Conservation (phyloP, 2,329 filamentous ascomycete species). For the Apiospora aurea region DNA sequence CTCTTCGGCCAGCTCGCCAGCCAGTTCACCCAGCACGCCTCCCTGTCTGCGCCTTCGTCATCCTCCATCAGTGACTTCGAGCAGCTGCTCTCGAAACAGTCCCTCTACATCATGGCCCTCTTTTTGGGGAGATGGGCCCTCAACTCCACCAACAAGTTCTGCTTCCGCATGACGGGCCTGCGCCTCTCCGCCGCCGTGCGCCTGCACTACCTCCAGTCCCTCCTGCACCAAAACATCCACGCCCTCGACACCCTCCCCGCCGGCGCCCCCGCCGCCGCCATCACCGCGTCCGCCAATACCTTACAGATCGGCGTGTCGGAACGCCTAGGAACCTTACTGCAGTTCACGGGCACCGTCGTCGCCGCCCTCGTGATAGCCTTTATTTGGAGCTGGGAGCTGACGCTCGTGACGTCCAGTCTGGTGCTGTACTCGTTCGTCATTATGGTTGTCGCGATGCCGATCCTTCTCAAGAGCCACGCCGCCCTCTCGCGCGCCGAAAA, state of each 20-base stretch:
- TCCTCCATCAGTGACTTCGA: constrained; percentile 46
- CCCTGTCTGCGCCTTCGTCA: constrained; percentile 37
- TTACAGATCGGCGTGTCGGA: constrained; percentile 68
- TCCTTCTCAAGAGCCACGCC: constrained; percentile 57
- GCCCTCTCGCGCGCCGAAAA: constrained; percentile 55
- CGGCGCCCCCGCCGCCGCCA: constrained; percentile 63
- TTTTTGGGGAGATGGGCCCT: constrained; percentile 70
- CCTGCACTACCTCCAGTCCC: constrained; percentile 65
- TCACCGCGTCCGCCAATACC: constrained; percentile 65
- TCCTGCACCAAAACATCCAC: constrained; percentile 68
- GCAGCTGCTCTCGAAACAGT: constrained; percentile 47
- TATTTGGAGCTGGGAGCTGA: constrained; percentile 61
- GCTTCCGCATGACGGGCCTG: constrained; percentile 64
- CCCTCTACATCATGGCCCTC: constrained; percentile 71
- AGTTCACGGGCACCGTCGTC: constrained; percentile 58
- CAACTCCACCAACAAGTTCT: constrained; percentile 65
- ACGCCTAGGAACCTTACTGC: constrained; percentile 62
- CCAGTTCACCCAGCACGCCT: constrained; percentile 51
- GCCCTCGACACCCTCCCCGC: constrained; percentile 68
- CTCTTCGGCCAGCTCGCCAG: constrained; percentile 58
- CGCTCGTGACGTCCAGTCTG: constrained; percentile 61
- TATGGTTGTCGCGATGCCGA: constrained; percentile 54
- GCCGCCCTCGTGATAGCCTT: constrained; percentile 61
- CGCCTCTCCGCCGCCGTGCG: constrained; percentile 64
- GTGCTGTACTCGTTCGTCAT: constrained; percentile 59